These are phyloP conservation scores for Macrocystidia cucumis DNA, from an alignment of 1,284 basidiomycete genomes.

Conservation along the genomic window DNA sequence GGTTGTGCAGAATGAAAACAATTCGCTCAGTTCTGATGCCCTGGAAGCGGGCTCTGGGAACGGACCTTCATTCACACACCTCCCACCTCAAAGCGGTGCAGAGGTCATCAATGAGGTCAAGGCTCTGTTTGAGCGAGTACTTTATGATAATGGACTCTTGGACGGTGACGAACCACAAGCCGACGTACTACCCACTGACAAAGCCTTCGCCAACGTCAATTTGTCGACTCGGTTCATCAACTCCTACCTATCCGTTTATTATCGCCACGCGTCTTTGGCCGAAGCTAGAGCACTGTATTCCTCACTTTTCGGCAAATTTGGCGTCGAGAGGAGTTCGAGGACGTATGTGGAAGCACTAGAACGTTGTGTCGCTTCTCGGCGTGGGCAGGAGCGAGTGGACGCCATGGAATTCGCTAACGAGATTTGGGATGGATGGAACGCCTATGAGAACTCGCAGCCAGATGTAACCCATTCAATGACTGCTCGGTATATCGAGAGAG, in stretches of 20 bases:
- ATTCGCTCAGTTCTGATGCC: not conserved
- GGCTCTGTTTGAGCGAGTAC: conserved; percentile 63
- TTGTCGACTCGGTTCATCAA: conserved; percentile 66
- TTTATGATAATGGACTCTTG: conserved; percentile 35
- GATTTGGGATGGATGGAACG: conserved; percentile 52
- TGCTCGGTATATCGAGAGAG: conserved; percentile 54
- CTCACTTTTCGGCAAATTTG: conserved; percentile 35
- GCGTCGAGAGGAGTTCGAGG: conserved; percentile 41
- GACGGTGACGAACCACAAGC: conserved; percentile 10
- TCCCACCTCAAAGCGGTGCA: conserved; percentile 67
- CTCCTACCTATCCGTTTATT: conserved; percentile 77
- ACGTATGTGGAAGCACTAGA: conserved; percentile 65
- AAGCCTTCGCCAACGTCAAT: conserved; percentile 52
- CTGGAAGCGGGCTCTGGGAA: not conserved
- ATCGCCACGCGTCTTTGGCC: conserved; percentile 52
- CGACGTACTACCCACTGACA: conserved; percentile 14
- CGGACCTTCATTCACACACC: conserved; percentile 37
- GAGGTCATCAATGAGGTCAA: conserved; percentile 73
- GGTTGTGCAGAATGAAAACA: too few relatives aligned
- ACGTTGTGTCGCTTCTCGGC: conserved; percentile 42
- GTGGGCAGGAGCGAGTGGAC: conserved; percentile 34
- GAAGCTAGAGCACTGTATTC: conserved; percentile 39
- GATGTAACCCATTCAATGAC: conserved; percentile 20
- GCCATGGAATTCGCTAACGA: conserved; percentile 45
- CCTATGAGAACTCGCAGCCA: conserved; percentile 28